phyloP scores from a whole-genome alignment of 2,329 filamentous ascomycete species.

The Botryotinia convoluta region DNA sequence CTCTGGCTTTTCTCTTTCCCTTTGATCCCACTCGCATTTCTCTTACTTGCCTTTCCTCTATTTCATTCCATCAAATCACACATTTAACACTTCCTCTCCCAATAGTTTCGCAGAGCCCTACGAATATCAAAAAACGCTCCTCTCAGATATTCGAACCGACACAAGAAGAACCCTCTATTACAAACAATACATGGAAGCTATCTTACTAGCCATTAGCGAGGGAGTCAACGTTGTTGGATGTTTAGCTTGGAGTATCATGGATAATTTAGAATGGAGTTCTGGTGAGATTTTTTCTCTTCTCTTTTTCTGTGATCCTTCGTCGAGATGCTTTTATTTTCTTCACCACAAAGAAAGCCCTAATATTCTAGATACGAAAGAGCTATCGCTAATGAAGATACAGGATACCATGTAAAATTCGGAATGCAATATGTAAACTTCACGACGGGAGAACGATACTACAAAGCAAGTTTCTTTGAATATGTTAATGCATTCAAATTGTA shows the following conservation, averaged over 20 bases:
- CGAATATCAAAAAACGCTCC: slow-evolving; percentile 28
- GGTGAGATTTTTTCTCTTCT: slow-evolving; percentile 4
- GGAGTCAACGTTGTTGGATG: slow-evolving; percentile 76
- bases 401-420: slow-evolving; percentile 31
- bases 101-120: slow-evolving; percentile 30
- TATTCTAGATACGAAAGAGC: background rate
- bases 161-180: slow-evolving; percentile 78
- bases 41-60: background rate
- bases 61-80: background rate
- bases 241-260: slow-evolving; percentile 84
- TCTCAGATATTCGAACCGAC: slow-evolving; percentile 61
- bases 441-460: slow-evolving; percentile 34
- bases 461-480: slow-evolving; percentile 35
- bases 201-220: slow-evolving; percentile 68
- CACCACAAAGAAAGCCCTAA: background rate
- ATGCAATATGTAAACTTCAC: slow-evolving; percentile 43
- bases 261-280: slow-evolving; percentile 48
- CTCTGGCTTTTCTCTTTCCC: background rate
- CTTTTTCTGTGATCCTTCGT: background rate
- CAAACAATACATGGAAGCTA: slow-evolving; percentile 67
- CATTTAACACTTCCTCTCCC: no score
- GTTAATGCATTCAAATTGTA: slow-evolving; percentile 34
- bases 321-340: background rate
- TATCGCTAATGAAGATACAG: background rate
- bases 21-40: background rate